phyloP scores from a whole-genome alignment of 129 eudicot genomes.

The Artemisia argyi region DNA sequence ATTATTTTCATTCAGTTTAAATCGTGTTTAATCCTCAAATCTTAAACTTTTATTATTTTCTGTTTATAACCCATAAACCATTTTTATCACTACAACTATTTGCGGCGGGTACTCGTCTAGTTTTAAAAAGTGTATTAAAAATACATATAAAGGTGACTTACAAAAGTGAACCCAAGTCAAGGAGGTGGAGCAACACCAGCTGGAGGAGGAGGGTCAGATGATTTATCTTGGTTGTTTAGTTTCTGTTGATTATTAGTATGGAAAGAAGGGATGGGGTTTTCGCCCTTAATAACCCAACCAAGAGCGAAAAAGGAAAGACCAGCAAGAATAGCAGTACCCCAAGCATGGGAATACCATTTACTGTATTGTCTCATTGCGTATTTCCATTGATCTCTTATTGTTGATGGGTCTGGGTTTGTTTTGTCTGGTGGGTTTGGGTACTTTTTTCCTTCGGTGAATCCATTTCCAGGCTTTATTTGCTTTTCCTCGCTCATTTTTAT shows the following conservation, averaged over 20 bases:
- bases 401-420: slow-evolving; percentile 18
- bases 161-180: slow-evolving; percentile 18
- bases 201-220: slow-evolving; percentile 15
- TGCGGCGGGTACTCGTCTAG: too few relatives aligned
- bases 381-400: slow-evolving; percentile 67
- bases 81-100: too few relatives aligned
- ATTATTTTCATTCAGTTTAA: too few relatives aligned
- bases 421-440: slow-evolving; percentile 4
- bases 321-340: slow-evolving; percentile 98
- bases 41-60: too few relatives aligned
- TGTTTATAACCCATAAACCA: too few relatives aligned
- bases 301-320: slow-evolving; percentile 89
- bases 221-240: not conserved
- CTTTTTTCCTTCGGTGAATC: not conserved
- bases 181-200: slow-evolving; percentile 18
- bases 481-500: too few relatives aligned
- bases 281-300: slow-evolving; percentile 94
- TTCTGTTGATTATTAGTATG: not conserved
- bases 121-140: too few relatives aligned
- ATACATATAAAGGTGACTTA: not conserved
- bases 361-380: slow-evolving; percentile 82
- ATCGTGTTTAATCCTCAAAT: too few relatives aligned
- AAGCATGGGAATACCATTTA: slow-evolving; percentile 91
- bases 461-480: too few relatives aligned
- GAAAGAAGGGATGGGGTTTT: slow-evolving; percentile 79